Base-by-base conservation (phyloP, 1,139 yeast species). In the Pichia sp. region DNA sequence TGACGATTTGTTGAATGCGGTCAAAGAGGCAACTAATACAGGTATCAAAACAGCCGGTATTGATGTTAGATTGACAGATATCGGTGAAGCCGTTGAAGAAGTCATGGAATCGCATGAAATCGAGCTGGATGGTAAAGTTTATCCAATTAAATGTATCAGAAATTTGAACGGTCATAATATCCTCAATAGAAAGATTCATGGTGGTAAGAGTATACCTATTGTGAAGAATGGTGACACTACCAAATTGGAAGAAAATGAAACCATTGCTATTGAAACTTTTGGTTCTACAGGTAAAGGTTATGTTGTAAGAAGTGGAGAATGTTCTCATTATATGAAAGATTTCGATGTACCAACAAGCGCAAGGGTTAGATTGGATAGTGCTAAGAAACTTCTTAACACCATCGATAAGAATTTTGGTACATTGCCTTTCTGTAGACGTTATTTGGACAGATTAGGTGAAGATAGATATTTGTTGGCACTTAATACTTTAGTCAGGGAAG, bases 171-270 rank as follows among this genome's bases (percentile, higher is more conserved):
- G 99, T 39, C 99, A 92, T 68, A 88, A 81, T 60, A 94, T 92
- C 56, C 81, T 77, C 35, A 90, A 82, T 45, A 88, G 73, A 65
- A 73, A 72, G 44, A 92, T 92, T 58, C 99, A 92, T 65, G 94
- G 90, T 36, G 97, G 97, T 51, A 92, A 92, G 64, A 80, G 94
- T 27, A 97, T 92, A 41, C 99, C 99, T 27, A 92, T 94, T 60
- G 95, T 92, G 38, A 84, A 90, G 59, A 86, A 85, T 57, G 92
- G 90, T 10, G 98, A 92, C 64, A 77, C 77, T 66, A 90, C 97
- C 28, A 90, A 90, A 72, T 90, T 92, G 97, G 99, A 94, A 64
- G 99, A 92, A 68, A 97, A 97, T 50, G 98, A 92, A 64, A 83
- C 88, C 3, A 92, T 87, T 71, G 99, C 99, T 46, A 90, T 94